Percentiles rank a stretch among this genome's conserved stretches.
Conservation (phyloP, 2,329 filamentous ascomycete species). For the Aureobasidium mangrovei region DNA sequence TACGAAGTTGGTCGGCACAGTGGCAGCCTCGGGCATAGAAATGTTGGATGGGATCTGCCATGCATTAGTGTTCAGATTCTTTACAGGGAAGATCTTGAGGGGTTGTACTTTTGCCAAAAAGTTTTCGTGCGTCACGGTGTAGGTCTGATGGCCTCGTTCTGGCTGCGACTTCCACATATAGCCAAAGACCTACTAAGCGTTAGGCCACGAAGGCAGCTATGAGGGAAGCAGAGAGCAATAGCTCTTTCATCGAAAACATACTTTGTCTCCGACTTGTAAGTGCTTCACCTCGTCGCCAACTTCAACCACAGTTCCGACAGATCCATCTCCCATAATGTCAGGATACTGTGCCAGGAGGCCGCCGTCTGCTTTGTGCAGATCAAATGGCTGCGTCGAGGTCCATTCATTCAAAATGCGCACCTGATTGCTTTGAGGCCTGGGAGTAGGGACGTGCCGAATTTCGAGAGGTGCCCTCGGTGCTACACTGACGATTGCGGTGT, state of each 20-base stretch:
- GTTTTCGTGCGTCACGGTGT: slow-evolving; percentile 44
- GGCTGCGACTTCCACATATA: slow-evolving; percentile 42
- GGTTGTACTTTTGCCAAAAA: slow-evolving; percentile 35
- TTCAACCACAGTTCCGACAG: slow-evolving; percentile 46
- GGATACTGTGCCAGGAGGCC: slow-evolving; percentile 46
- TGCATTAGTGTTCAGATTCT: background rate
- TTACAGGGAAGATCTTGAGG: too few relatives aligned
- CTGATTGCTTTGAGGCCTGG: slow-evolving; percentile 34
- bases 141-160: slow-evolving; percentile 49
- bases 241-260: background rate
- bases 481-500: slow-evolving; percentile 35
- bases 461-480: slow-evolving; percentile 29
- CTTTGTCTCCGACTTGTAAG: slow-evolving; percentile 46
- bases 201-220: slow-evolving; percentile 21
- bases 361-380: slow-evolving; percentile 54
- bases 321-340: slow-evolving; percentile 42
- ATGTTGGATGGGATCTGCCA: slow-evolving; percentile 35
- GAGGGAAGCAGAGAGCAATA: too few relatives aligned
- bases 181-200: slow-evolving; percentile 30
- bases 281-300: slow-evolving; percentile 38
- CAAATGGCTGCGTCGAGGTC: slow-evolving; percentile 53
- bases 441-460: slow-evolving; percentile 29
- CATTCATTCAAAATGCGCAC: slow-evolving; percentile 48
- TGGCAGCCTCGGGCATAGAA: slow-evolving; percentile 40
- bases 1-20: slow-evolving; percentile 47